Base-by-base conservation (phyloP, 495 filamentous ascomycete species). In the Aspergillus bertholletiae region DNA sequence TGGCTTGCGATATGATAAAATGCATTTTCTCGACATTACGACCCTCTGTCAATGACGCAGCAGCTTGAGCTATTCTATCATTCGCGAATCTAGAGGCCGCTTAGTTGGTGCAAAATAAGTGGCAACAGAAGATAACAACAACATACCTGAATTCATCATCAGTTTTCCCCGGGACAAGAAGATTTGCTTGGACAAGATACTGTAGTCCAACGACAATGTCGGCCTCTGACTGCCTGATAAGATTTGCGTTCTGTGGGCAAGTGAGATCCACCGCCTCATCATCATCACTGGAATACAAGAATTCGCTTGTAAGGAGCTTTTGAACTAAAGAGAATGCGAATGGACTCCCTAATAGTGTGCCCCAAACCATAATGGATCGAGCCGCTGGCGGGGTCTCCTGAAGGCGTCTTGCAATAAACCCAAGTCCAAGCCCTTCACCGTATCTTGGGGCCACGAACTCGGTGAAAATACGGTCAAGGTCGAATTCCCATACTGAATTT, bases 241-340 rank as follows among this genome's bases (percentile, higher is more conserved):
- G 56, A 20, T 56, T 68, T 15, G 54, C 54, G 58, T 71, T 72
- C 20, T 66, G 57, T 7, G 69, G 69, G 13, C 59, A 69, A 7
- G 63, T 69, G 27, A 72, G 60, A 56, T 75, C 69, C 3, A 71
- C 40, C 2, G 59, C 60, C 24, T 69, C 62, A 28, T 71, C 68
- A 35, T 73, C 66, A 1, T 59, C 64, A 26, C 54, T 65, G n/a
- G 78, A 79, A 47, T 80, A 80, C 49, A 84, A 73, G 51, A 84
- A 87, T 58, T 87, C 84, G 45, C 83, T 85, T 21, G 77, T 82
- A 64, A 96, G 77, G 24, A 96, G 75, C 64, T 79, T 85, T 65
- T 88, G 88, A n/a, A 96, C 79, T 9, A 96, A 65, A 3, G 78
- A 82, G 60, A 95, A 96, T 0, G 88, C 89, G 59, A 96, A 93